These are phyloP conservation scores for Trapa incisa DNA, from an alignment of 345 rosid genomes.

Conservation along the genomic window DNA sequence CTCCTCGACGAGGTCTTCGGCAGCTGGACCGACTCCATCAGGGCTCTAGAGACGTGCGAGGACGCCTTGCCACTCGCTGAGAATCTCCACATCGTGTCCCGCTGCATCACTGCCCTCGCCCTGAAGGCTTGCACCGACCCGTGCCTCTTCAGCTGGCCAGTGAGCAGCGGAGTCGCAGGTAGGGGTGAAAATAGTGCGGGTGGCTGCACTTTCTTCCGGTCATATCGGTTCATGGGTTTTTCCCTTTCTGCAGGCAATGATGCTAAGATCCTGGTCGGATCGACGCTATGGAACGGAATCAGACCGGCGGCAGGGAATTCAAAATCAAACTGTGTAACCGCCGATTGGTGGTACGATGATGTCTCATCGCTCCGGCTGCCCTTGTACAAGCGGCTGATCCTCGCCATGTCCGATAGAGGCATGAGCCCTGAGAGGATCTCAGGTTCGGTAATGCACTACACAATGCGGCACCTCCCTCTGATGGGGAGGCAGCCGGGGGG, in stretches of 20 bases:
- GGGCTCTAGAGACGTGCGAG: slow-evolving; percentile 66
- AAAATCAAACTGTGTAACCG: slow-evolving; percentile 14
- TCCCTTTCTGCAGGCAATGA: not conserved
- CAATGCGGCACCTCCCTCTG: slow-evolving; percentile 57
- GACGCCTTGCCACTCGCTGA: slow-evolving; percentile 51
- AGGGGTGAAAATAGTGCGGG: no score
- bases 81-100: slow-evolving; percentile 66
- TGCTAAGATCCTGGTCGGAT: slow-evolving; percentile 22
- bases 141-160: slow-evolving; percentile 69
- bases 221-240: no score
- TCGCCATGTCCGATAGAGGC: slow-evolving; percentile 43
- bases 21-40: slow-evolving; percentile 63
- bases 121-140: slow-evolving; percentile 69
- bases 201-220: no score
- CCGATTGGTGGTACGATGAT: slow-evolving; percentile 92
- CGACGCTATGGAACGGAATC: slow-evolving; percentile 68
- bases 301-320: slow-evolving; percentile 24
- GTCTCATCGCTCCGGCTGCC: slow-evolving; percentile 44
- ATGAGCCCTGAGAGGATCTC: slow-evolving; percentile 43
- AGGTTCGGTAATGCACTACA: slow-evolving; percentile 59
- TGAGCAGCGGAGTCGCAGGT: slow-evolving; percentile 17
- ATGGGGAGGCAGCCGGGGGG: slow-evolving; percentile 42
- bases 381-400: slow-evolving; percentile 51
- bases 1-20: slow-evolving; percentile 49
- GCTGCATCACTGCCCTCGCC: slow-evolving; percentile 70